A percentile compares a stretch with the other conserved stretches of the same genome.
Conservation (phyloP, 2,329 filamentous ascomycete genomes). For the Fusarium neocosmosporiellum region DNA sequence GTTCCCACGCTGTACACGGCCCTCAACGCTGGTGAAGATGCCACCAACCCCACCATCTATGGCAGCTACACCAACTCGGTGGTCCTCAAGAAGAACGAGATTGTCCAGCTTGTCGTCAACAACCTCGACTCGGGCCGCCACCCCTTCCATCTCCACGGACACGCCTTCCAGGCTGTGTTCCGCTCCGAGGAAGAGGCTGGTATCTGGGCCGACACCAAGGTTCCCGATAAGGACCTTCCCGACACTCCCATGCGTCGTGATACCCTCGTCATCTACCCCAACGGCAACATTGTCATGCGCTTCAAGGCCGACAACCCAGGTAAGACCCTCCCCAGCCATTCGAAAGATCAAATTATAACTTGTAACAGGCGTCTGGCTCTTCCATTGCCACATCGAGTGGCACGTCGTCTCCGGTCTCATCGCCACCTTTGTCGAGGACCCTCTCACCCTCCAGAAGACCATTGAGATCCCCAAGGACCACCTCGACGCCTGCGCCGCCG, state of each 20-base stretch:
- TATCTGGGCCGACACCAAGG: constrained; percentile 58
- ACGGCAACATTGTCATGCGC: constrained; percentile 76
- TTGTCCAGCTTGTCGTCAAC: constrained; percentile 80
- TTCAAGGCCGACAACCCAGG: constrained; percentile 76
- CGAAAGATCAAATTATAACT: not conserved
- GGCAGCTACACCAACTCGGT: constrained; percentile 74
- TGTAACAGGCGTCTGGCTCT: constrained; percentile 69
- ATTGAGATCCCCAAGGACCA: constrained; percentile 71
- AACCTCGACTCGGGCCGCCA: constrained; percentile 79
- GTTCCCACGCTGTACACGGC: constrained; percentile 85
- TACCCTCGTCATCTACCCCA: constrained; percentile 72
- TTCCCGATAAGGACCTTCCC: constrained; percentile 60
- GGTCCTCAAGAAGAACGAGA: constrained; percentile 73
- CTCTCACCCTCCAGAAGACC: constrained; percentile 69
- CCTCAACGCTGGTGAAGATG: constrained; percentile 70
- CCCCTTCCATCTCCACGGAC: constrained; percentile 84
- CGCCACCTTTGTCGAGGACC: constrained; percentile 73
- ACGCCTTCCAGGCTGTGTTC: constrained; percentile 76
- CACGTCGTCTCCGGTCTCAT: constrained; percentile 75
- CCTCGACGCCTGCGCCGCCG: constrained; percentile 66
- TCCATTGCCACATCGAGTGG: constrained; percentile 88
- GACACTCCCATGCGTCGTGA: constrained; percentile 74
- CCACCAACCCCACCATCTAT: constrained; percentile 71
- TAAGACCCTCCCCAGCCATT: constrained; percentile 26
- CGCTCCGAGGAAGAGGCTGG: constrained; percentile 70